Base-by-base conservation (phyloP, 2,329 filamentous ascomycete species). In the Falciphora oryzae region DNA sequence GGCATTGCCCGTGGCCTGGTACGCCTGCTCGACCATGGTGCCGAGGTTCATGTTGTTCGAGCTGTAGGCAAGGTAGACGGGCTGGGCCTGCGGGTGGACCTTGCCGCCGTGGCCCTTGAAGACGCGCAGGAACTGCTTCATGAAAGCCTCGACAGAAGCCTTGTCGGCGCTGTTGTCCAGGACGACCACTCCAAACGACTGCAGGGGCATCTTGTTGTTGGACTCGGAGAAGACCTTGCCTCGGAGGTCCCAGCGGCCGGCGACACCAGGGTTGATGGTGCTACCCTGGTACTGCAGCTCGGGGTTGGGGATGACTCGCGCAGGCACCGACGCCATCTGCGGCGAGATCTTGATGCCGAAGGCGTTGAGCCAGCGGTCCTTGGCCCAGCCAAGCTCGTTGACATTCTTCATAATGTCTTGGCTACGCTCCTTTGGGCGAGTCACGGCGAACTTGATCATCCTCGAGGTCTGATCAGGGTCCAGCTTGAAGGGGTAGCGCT, bases 361-460 rank as follows among this genome's bases (percentile, higher is more conserved):
- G 62, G 87, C 81, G 2, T 79, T 79, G 1, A 97, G 81, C 61
- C 90, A 88, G 0, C 82, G 84, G 68, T 99, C 95, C 0, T 82
- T 72, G 1, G 71, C 69, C 86, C 92, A 95, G 13, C 86, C 79
- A 0, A 94, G 81, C 68, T 89, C 83, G 0, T 78, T 72, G 11
- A 97, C 84, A 22, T 90, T 90, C 4, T 83, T 74, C 61, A 87
- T 78, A 69, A 98, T 93, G 27, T 90, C 85, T 0, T 74, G 70
- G 68, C 86, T 84, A n/a, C 95, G 90, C 35, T 87, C 74, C 0
- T 75, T 73, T 0, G 95, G 95, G 1, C 89, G 84, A 7, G 90
- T 92, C 5, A 97, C 94, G 0, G 94, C 93, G 71, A 94, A 92
- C 75, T 90, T 94, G 79, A 99, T 97, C 95, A 99, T 99, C 6